Base-by-base conservation (phyloP, 2,329 filamentous ascomycete genomes). In the Pestalotiopsis sp. region DNA sequence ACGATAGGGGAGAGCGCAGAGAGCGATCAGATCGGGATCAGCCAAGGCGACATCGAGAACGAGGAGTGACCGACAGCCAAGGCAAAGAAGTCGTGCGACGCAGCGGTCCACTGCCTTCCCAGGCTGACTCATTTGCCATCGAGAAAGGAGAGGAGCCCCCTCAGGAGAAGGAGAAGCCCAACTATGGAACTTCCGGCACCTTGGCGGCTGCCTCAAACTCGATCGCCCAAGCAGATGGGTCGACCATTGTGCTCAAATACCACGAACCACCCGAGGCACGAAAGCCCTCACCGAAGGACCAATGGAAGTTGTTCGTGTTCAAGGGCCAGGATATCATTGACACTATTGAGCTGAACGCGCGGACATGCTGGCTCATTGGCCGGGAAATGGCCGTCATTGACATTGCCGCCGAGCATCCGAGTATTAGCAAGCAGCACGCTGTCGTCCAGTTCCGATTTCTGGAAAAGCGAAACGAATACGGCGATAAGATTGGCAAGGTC, bases 261-360 rank as follows among this genome's bases (percentile, higher is more conserved):
- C 93, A 98, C 81, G 96, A 99, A 80, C 96, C 96, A 1, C 83
- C 93, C 11, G 96, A 99, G 82, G 93, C 95, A 63, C 92, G 96
- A 68, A 97, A 97, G 73, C 93, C 96, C 0, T 86, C 94, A 0
- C 76, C 91, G 0, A 91, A 89, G 66, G 90, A 96, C 72, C 83
- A 88, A 67, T 99, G 95, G 95, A 92, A 93, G 69, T 83, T 99
- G 61, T 98, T 97, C 77, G 88, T 98, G 24, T 99, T 99, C 86
- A 97, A 97, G 76, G 92, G 89, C 11, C 79, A 86, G 35, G 92
- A 94, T 67, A 85, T 97, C 3, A 79, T 97, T 40, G 94, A 97
- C 75, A 97, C 93, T 1, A 85, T 98, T 24, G 89, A 94, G 68
- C 84, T 99, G 62, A 86, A 87, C 68, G 81, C 85, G 67, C 89